Conservation (phyloP, 23 red algal species). For the Agarophyton chilense region DNA sequence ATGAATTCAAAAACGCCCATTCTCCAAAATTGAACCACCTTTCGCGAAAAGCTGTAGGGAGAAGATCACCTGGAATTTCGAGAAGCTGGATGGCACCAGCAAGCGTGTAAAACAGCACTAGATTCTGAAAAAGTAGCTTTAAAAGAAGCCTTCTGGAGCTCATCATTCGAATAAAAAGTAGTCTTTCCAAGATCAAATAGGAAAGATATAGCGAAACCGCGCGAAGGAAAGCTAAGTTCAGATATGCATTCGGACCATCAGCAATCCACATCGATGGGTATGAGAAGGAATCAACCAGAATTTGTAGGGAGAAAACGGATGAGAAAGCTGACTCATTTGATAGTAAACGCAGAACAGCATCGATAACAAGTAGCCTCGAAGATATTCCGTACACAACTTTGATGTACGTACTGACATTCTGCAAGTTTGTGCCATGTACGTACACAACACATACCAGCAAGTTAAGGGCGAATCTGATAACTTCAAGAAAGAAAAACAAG, state of each 20-base stretch:
- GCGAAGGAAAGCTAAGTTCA: constrained; percentile 71
- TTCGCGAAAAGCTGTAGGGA: constrained; percentile 15
- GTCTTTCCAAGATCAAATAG: constrained; percentile 34
- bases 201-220: constrained; percentile 34
- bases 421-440: constrained; percentile 63
- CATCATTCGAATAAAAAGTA: constrained; percentile 39
- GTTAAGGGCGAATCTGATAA: constrained; percentile 44
- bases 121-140: constrained; percentile 38
- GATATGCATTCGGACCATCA: constrained; percentile 44
- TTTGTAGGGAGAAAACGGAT: constrained; percentile 22
- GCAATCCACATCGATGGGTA: constrained; percentile 63
- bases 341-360: constrained; percentile 29
- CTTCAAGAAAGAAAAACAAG: constrained; percentile 42
- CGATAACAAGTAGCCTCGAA: constrained; percentile 19
- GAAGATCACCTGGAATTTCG: constrained; percentile 66
- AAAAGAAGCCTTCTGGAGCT: constrained; percentile 60
- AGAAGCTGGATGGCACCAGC: constrained; percentile 71
- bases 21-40: constrained; percentile 59
- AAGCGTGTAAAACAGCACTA: constrained; percentile 70
- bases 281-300: constrained; percentile 48
- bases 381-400: constrained; percentile 36
- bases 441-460: constrained; percentile 48
- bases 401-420: constrained; percentile 39
- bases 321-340: constrained; percentile 52
- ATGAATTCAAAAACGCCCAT: constrained; percentile 66